Base-by-base conservation (phyloP, 768 basidiomycete genomes). In the Boletus rex-veris region DNA sequence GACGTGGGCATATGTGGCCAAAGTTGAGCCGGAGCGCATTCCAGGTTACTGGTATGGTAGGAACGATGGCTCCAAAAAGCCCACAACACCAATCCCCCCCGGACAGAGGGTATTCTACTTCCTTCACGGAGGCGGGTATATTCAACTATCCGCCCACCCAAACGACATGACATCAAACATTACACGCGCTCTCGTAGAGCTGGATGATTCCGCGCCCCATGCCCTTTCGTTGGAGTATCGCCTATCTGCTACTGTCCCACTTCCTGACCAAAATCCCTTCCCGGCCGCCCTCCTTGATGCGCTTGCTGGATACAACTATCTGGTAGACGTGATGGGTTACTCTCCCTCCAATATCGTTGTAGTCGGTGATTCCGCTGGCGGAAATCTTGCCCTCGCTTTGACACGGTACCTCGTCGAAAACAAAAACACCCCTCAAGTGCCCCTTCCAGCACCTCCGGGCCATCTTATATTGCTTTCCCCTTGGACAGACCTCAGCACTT, bases 301-400 rank as follows among this genome's bases (percentile, higher is more conserved):
- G 3, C 70, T 92, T 10, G 80, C 86, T 2, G 89, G 85, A 7
- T 93, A 91, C 67, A 71, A 77, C 43, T 85, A 91, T 66, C 83
- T 91, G 19, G 75, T 86, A 36, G 73, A 79, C 45, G 70, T 63
- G 9, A 71, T 85, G 26, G 80, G 82, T 0, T 84, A 88, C 64
- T 57, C 73, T 2, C 80, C 88, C 0, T 66, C 72, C 16, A 72
- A 88, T 59, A 84, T 92, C 62, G 75, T 88, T 50, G 46, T 91
- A 19, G 75, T 74, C 18, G 90, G 90, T 3, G 89, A 92, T 64
- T 91, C 86, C 1, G 88, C 90, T 0, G 90, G 90, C 3, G 90
- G 77, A 5, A 87, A 91, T 67, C 79, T 91, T 24, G 81, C 82
- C 1, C 75, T 82, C 33, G 82, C 84, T 0, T 74, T 88, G 40